A percentile compares a stretch with the other conserved stretches of the same genome.
These are phyloP conservation scores for Tetrahymena borealis DNA, from an alignment of 73 alveolate genomes.

Conservation along the genomic window DNA sequence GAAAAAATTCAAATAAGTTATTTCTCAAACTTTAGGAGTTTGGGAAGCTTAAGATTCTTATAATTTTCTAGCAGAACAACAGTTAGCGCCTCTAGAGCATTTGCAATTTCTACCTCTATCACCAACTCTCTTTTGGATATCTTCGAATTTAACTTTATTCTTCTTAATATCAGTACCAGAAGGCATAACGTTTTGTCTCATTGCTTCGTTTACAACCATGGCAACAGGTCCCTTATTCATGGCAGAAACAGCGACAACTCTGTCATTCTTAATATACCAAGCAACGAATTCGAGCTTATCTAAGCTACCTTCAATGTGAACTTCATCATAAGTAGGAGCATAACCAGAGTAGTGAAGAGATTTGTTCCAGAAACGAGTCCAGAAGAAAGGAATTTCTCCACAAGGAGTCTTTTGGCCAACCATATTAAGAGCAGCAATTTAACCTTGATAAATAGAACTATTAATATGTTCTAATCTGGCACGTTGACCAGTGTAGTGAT, in stretches of 20 bases:
- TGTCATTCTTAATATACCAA: constrained; percentile 26
- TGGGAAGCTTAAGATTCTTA: neutral
- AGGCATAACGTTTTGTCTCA: neutral
- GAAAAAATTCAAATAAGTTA: neutral
- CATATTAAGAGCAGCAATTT: constrained; percentile 78
- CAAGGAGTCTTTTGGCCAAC: constrained; percentile 66
- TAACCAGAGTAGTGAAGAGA: constrained; percentile 29
- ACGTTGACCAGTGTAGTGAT: constrained; percentile 62
- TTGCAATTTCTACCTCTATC: neutral
- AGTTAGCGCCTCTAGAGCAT: neutral
- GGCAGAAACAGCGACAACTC: constrained; percentile 31
- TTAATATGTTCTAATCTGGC: constrained; percentile 78
- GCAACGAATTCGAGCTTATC: constrained; percentile 30
- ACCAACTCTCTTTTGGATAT: neutral
- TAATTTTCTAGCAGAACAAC: neutral
- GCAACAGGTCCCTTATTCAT: constrained; percentile 21
- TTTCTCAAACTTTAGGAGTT: neutral
- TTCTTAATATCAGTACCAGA: neutral
- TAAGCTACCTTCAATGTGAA: constrained; percentile 25
- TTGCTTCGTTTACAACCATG: neutral
- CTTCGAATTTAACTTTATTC: neutral
- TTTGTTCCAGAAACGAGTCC: constrained; percentile 65
- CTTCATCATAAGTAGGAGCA: constrained; percentile 34
- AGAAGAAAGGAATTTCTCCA: constrained; percentile 76
- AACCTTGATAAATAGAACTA: constrained; percentile 66